Evolutionary conservation across 1,284 basidiomycete species (phyloP).

Genomic region (Gomphus bonarii): DNA sequence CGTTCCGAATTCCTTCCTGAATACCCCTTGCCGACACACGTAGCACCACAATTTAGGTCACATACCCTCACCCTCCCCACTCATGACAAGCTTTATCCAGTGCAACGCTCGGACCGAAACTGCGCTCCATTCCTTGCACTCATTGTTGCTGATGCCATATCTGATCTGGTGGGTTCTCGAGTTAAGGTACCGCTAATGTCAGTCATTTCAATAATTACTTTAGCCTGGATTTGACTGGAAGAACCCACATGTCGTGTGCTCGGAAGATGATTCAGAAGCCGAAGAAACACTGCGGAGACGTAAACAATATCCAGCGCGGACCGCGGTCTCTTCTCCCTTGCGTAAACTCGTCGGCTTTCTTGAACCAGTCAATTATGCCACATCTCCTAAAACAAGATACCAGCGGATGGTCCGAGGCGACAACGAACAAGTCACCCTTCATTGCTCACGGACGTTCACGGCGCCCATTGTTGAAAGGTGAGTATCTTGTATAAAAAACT

Average conservation of each 20-base stretch:
- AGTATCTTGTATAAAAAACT: background rate
- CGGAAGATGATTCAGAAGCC: conserved; percentile 23
- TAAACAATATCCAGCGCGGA: background rate
- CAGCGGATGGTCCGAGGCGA: conserved; percentile 40
- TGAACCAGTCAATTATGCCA: conserved; percentile 31
- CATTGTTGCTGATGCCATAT: conserved; percentile 52
- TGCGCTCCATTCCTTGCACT: conserved; percentile 47
- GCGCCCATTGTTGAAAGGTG: conserved; percentile 41
- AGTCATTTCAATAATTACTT: background rate
- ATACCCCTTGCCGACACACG: conserved; percentile 56
- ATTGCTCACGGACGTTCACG: conserved; percentile 38
- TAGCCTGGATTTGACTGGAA: conserved; percentile 59
- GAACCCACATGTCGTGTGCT: conserved; percentile 8
- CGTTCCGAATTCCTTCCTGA: conserved; percentile 44
- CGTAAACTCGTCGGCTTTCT: conserved; percentile 34
- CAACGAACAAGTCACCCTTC: conserved; percentile 27
- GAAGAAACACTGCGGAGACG: background rate
- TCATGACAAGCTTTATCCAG: conserved; percentile 25
- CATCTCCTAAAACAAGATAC: conserved; percentile 42
- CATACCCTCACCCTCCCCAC: conserved; percentile 26
- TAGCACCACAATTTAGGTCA: conserved; percentile 18
- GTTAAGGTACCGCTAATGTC: background rate
- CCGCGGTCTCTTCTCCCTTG: conserved; percentile 32
- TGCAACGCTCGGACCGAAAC: conserved; percentile 28
- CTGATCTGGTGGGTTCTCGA: conserved; percentile 45